Evolutionary conservation across 345 rosid species (phyloP), one percentile per base, ranked within the genome.

Genomic region (Jatropha curcas): DNA sequence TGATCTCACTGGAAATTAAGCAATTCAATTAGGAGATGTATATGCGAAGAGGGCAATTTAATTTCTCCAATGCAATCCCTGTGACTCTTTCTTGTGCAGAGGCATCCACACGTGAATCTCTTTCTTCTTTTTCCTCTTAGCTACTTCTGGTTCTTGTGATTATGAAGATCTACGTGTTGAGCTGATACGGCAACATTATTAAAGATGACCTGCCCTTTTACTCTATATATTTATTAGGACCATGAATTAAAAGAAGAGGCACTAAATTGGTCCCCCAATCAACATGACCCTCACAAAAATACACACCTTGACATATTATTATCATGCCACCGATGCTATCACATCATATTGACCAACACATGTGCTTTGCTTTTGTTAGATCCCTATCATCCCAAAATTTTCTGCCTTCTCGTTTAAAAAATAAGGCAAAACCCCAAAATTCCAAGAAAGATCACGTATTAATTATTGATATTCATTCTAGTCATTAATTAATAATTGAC

Each of bases 281-380:
- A 71, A 70, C 65, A 16, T 76, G 60, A 6, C 31, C 65, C 66
- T 68, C 19, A 45, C 24, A 34, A 55, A 6, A 48, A 27, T 27
- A 34, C 5, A 25, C 11, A 31, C 58, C 25, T 59, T 63, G 85
- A 80, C 51, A 71, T 55, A 65, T 81, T 62, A 59, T 71, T 85
- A 14, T 87, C 84, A 75, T 76, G 75, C 64, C 87, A 85, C 78
- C 84, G 11, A 71, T 76, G 79, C 67, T 57, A 61, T 84, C 82
- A 72, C 74, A 75, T 71, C 86, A 70, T 65, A 66, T 61, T 25
- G 62, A 57, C 37, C 73, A 28, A 66, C 35, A 66, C 89, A 82
- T 76, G 84, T 85, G 87, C 68, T 60, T 37, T 52, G 31, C 68
- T 20, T n/a, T 24, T 45, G 83, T 77, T 76, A 59, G 62, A 82